Evolutionary conservation across 345 rosid genomes (phyloP), one percentile per base, ranked within the genome.

Genomic region (Eucalyptus marginata): DNA sequence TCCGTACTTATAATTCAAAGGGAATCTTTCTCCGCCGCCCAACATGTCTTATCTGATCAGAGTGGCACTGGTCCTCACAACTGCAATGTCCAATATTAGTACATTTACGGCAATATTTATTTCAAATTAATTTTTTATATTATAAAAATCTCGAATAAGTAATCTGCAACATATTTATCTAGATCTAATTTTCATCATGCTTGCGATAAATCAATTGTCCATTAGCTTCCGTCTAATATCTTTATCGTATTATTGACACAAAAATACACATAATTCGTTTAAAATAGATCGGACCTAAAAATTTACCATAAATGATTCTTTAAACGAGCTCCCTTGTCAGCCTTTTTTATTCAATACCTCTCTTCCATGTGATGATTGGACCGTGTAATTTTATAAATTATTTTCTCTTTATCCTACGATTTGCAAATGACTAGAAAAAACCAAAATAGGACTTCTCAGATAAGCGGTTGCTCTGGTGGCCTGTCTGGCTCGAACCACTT

Each of bases 101-200:
- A 33, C 1, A 2, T 5, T 29, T 7, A 1, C 2, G 2, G 1
- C 3, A 2, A 2, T 14, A n/a, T 16, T 15, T 15, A 27, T 27
- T 31, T 64, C 0, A 4, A 66, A 16, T 33, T 18, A 18, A 33
- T 1, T 68, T 68, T 68, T 17, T 8, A 11, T 18, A 9, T 33
- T 3, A 15, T 66, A 68, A 68, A 68, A 68, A 33, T 9, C 1
- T 17, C 2, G 0, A 33, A 33, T 3, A 18, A 68, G 3, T 33
- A 33, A 33, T 5, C 1, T 0, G 0, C 7, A 7, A 9, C 2
- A 10, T 10, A 68, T 17, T 68, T 33, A 33, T 16, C 2, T 0
- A 8, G 33, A 17, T 5, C 5, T 17, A 68, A 66, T 31, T 66
- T n/a, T 66, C 5, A 10, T 6, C 3, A 3, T 8, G 44, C 7